phyloP scores from a whole-genome alignment of 148 eudicot species.

The Amaranthus cruentus region DNA sequence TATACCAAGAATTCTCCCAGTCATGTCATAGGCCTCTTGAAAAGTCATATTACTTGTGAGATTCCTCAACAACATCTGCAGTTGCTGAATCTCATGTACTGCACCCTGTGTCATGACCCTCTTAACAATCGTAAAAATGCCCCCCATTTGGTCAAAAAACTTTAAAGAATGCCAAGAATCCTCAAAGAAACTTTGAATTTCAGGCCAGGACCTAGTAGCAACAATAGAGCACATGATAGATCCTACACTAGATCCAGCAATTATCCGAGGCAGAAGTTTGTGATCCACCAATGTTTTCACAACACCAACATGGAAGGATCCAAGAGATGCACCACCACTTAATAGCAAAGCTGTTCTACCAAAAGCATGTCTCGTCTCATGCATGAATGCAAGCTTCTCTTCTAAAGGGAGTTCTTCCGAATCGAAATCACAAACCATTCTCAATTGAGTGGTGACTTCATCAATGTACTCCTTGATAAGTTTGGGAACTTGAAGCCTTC shows the following conservation, averaged over 20 bases:
- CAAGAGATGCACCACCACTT: slow-evolving; percentile 98
- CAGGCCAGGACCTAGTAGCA: slow-evolving; percentile 96
- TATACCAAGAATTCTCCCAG: slow-evolving; percentile 80
- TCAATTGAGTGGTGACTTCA: slow-evolving; percentile 84
- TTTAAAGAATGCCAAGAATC: slow-evolving; percentile 84
- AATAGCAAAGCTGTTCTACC: slow-evolving; percentile 95
- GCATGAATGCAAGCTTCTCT: slow-evolving; percentile 96
- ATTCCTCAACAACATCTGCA: slow-evolving; percentile 73
- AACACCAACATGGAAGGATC: slow-evolving; percentile 86
- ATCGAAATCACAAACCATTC: slow-evolving; percentile 88
- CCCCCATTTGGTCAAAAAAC: slow-evolving; percentile 90
- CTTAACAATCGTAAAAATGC: slow-evolving; percentile 61
- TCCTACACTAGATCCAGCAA: slow-evolving; percentile 95
- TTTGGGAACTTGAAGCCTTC: slow-evolving; percentile 83
- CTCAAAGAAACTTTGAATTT: slow-evolving; percentile 89
- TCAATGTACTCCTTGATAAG: slow-evolving; percentile 86
- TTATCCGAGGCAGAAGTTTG: slow-evolving; percentile 78
- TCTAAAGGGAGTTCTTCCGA: slow-evolving; percentile 78
- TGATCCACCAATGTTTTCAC: slow-evolving; percentile 90
- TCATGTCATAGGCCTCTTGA: slow-evolving; percentile 94
- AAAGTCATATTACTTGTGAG: slow-evolving; percentile 84
- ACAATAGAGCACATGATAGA: slow-evolving; percentile 81
- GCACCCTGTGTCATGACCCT: slow-evolving; percentile 81
- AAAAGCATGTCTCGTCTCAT: slow-evolving; percentile 91
- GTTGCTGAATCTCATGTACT: slow-evolving; percentile 79